A percentile compares a stretch with the other conserved stretches of the same genome.
Evolutionary conservation across 495 filamentous ascomycete genomes (phyloP).

Genomic region (Platismatia glauca): DNA sequence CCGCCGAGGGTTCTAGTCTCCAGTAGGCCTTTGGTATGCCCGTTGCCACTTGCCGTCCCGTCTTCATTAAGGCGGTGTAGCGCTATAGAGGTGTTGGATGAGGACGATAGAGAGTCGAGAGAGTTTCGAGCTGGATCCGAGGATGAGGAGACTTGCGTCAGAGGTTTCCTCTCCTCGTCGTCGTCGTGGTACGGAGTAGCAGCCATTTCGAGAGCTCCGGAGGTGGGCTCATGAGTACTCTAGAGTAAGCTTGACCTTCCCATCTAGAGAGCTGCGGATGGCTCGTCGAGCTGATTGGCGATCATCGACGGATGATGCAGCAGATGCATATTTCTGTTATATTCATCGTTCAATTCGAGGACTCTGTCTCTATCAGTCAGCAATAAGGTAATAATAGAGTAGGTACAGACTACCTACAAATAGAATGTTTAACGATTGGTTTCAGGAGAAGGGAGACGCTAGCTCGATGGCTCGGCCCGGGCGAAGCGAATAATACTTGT

Average conservation of each 20-base stretch:
- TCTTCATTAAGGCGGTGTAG: slow-evolving; percentile 59
- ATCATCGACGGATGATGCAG: background rate
- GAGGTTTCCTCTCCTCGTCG: slow-evolving; percentile 20
- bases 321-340: background rate
- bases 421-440: too few relatives aligned
- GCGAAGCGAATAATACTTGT: too few relatives aligned
- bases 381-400: too few relatives aligned
- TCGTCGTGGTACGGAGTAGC: slow-evolving; percentile 19
- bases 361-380: too few relatives aligned
- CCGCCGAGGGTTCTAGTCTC: slow-evolving; percentile 23
- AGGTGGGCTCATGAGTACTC: background rate
- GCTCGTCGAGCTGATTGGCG: background rate
- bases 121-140: slow-evolving; percentile 34
- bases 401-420: too few relatives aligned
- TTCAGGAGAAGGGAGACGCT: too few relatives aligned
- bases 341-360: background rate
- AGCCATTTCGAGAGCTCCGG: slow-evolving; percentile 19
- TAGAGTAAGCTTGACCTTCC: background rate
- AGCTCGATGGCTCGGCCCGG: too few relatives aligned
- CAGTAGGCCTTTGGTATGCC: slow-evolving; percentile 23
- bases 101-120: slow-evolving; percentile 53
- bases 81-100: slow-evolving; percentile 68
- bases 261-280: background rate
- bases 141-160: slow-evolving; percentile 13
- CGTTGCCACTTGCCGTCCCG: slow-evolving; percentile 23